Percentiles rank a stretch among this genome's conserved stretches.
phyloP scores from a whole-genome alignment of 2,329 filamentous ascomycete genomes.

The Paraphaeosphaeria sporulosa region DNA sequence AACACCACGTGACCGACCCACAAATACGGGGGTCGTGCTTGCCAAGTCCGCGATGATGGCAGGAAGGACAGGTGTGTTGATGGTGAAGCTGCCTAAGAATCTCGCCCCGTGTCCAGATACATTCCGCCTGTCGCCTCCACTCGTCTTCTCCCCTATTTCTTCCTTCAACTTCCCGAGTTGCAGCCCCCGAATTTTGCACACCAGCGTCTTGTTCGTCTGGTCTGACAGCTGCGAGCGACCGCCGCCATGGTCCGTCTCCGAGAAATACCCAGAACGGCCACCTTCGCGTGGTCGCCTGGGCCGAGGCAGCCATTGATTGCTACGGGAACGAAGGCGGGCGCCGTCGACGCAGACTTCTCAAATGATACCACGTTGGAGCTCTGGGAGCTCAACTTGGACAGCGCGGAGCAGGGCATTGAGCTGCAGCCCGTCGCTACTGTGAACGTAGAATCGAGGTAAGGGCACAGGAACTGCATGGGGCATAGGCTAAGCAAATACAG shows the following conservation, averaged over 20 bases:
- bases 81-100: constrained; percentile 37
- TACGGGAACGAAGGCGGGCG: constrained; percentile 92
- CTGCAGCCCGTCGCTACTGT: constrained; percentile 85
- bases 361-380: constrained; percentile 96
- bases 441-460: constrained; percentile 85
- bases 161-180: constrained; percentile 21
- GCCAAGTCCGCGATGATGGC: constrained; percentile 32
- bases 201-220: constrained; percentile 16
- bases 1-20: constrained; percentile 25
- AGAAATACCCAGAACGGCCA: constrained; percentile 95
- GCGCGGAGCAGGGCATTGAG: constrained; percentile 77
- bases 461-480: not conserved
- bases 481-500: constrained; percentile 55
- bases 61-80: constrained; percentile 47
- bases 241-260: constrained; percentile 87
- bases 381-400: constrained; percentile 90
- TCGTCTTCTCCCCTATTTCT: constrained; percentile 24
- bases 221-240: constrained; percentile 40
- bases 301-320: constrained; percentile 81
- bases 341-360: constrained; percentile 96
- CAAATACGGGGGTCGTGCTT: constrained; percentile 12
- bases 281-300: constrained; percentile 95
- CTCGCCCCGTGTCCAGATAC: constrained; percentile 25
- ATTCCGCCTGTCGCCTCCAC: constrained; percentile 27
- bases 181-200: constrained; percentile 23